Evolutionary conservation across 345 rosid species (phyloP).

Genomic region (Hibiscus mutabilis): DNA sequence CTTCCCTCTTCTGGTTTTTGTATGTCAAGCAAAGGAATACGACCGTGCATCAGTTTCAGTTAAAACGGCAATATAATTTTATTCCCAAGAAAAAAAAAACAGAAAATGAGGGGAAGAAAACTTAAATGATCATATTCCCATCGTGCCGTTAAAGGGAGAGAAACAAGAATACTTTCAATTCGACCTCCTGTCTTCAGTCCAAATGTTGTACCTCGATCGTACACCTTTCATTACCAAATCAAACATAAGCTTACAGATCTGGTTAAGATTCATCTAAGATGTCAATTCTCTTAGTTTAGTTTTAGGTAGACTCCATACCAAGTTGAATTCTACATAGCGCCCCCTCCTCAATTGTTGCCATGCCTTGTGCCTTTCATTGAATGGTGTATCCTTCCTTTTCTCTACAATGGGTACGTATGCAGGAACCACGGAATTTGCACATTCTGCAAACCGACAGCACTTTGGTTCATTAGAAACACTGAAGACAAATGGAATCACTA

Average conservation of each 20-base stretch:
- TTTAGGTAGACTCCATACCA: constrained; percentile 38
- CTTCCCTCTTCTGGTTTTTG: constrained; percentile 93
- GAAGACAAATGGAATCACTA: neutral
- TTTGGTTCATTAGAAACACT: neutral
- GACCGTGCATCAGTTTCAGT: neutral
- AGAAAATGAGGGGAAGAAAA: constrained; percentile 4
- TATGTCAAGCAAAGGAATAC: neutral
- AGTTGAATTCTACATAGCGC: constrained; percentile 92
- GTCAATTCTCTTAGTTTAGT: neutral
- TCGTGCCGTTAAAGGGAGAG: constrained; percentile 84
- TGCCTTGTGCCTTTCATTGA: constrained; percentile 74
- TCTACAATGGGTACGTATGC: constrained; percentile 89
- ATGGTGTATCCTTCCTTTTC: constrained; percentile 70
- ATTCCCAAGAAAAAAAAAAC: neutral
- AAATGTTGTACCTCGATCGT: constrained; percentile 96
- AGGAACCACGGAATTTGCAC: constrained; percentile 85
- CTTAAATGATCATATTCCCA: constrained; percentile 98
- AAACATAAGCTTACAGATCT: neutral
- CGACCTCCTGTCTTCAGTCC: constrained; percentile 97
- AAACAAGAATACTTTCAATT: constrained; percentile 95
- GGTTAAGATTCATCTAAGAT: neutral
- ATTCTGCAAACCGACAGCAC: constrained; percentile 40
- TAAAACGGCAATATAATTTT: neutral
- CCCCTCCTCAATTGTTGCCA: constrained; percentile 98
- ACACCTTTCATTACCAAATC: constrained; percentile 43